Evolutionary conservation across 306 rosid genomes (phyloP).

Genomic region (Bauhinia variegata): DNA sequence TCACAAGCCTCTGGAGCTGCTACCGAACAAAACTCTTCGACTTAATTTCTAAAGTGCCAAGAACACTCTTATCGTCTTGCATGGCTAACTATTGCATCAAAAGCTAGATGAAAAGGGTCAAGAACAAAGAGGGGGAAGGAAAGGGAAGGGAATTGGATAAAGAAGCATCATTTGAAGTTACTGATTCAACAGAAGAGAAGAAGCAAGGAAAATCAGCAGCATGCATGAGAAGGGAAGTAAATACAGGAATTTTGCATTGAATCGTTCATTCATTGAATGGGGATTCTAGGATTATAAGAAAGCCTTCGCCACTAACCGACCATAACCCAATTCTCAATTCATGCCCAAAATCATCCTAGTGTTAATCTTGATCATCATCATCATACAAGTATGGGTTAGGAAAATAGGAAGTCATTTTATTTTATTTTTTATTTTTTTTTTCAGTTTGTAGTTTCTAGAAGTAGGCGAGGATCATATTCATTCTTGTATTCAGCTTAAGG

Average conservation of each 20-base stretch:
- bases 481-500: slow-evolving; percentile 42
- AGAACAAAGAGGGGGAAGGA: slow-evolving; percentile 9
- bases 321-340: slow-evolving; percentile 25
- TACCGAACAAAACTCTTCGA: slow-evolving; percentile 60
- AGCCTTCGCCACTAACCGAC: slow-evolving; percentile 48
- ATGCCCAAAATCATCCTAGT: slow-evolving; percentile 24
- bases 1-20: slow-evolving; percentile 55
- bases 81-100: slow-evolving; percentile 49
- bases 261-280: slow-evolving; percentile 37
- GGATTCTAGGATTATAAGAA: slow-evolving; percentile 22
- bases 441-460: slow-evolving; percentile 37
- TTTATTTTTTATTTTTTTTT: slow-evolving; percentile 1
- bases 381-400: slow-evolving; percentile 29
- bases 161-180: slow-evolving; percentile 23
- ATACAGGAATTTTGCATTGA: slow-evolving; percentile 28
- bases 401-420: slow-evolving; percentile 18
- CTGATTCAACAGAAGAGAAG: slow-evolving; percentile 21
- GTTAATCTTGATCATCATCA: slow-evolving; percentile 29
- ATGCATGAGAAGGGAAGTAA: slow-evolving; percentile 29
- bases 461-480: slow-evolving; percentile 43
- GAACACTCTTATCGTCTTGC: slow-evolving; percentile 32
- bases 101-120: slow-evolving; percentile 31
- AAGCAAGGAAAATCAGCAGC: slow-evolving; percentile 31
- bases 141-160: slow-evolving; percentile 19
- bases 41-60: slow-evolving; percentile 39